Evolutionary conservation across 2,329 filamentous ascomycete genomes (phyloP).

Genomic region (Venturia carpophila): DNA sequence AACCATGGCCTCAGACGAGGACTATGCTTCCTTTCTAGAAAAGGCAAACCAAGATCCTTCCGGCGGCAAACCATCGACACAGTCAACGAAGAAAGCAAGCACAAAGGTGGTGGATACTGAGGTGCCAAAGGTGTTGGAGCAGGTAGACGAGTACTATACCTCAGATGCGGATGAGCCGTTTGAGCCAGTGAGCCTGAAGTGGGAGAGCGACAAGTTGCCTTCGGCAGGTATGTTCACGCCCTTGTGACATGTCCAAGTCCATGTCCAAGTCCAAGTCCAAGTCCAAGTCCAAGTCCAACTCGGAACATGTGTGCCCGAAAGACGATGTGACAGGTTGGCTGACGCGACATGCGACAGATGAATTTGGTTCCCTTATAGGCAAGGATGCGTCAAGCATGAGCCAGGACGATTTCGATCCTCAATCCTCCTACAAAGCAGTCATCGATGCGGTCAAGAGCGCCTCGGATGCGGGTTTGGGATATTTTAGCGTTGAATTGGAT

Average conservation of each 20-base stretch:
- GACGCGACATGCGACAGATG: slow-evolving; percentile 40
- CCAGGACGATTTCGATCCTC: slow-evolving; percentile 63
- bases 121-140: slow-evolving; percentile 45
- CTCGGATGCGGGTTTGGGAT: slow-evolving; percentile 59
- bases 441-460: slow-evolving; percentile 58
- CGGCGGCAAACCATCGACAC: slow-evolving; percentile 25
- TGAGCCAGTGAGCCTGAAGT: slow-evolving; percentile 63
- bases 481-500: slow-evolving; percentile 62
- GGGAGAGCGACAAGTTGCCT: slow-evolving; percentile 48
- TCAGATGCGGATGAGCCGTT: slow-evolving; percentile 86
- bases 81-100: slow-evolving; percentile 26
- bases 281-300: neutral
- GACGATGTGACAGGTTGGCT: slow-evolving; percentile 14
- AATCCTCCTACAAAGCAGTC: slow-evolving; percentile 60
- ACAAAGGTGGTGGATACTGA: slow-evolving; percentile 40
- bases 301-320: neutral
- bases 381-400: slow-evolving; percentile 51
- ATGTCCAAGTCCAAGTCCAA: no score
- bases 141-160: slow-evolving; percentile 55
- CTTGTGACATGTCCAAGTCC: no score
- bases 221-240: slow-evolving; percentile 32
- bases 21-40: slow-evolving; percentile 76
- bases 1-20: slow-evolving; percentile 67
- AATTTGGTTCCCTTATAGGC: slow-evolving; percentile 61
- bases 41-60: slow-evolving; percentile 69